Conservation (phyloP, 2,329 filamentous ascomycete genomes). For the Trichophyton schoenleinii region DNA sequence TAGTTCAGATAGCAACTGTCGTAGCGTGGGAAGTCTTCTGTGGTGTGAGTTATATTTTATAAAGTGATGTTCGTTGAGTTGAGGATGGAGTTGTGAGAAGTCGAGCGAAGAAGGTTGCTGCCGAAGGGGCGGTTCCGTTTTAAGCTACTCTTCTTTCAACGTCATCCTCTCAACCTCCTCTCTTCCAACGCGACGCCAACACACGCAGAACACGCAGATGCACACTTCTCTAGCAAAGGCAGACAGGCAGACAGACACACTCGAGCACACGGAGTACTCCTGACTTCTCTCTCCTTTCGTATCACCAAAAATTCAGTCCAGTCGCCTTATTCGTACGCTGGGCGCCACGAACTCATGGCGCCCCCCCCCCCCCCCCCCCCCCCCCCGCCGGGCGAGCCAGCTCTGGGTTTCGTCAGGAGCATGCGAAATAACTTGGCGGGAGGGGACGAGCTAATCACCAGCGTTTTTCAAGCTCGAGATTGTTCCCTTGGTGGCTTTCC, state of each 20-base stretch:
- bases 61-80: background rate
- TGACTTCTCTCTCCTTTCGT: background rate
- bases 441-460: background rate
- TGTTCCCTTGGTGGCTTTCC: background rate
- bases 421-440: constrained; percentile 2
- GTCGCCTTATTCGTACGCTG: background rate
- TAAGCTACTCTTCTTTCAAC: background rate
- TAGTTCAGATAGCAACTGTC: background rate
- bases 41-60: background rate
- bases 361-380: background rate
- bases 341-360: constrained; percentile 1
- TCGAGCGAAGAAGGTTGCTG: background rate
- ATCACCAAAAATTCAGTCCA: background rate
- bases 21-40: background rate
- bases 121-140: background rate
- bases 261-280: no score
- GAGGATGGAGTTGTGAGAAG: background rate
- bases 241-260: no score
- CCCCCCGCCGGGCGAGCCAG: background rate
- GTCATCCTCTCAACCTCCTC: background rate
- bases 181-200: background rate
- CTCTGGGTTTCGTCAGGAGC: background rate
- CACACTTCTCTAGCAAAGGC: no score
- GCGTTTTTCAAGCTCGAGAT: background rate
- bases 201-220: background rate